phyloP scores from a whole-genome alignment of 352 stramenopile species.

The Globisporangium perplexum region DNA sequence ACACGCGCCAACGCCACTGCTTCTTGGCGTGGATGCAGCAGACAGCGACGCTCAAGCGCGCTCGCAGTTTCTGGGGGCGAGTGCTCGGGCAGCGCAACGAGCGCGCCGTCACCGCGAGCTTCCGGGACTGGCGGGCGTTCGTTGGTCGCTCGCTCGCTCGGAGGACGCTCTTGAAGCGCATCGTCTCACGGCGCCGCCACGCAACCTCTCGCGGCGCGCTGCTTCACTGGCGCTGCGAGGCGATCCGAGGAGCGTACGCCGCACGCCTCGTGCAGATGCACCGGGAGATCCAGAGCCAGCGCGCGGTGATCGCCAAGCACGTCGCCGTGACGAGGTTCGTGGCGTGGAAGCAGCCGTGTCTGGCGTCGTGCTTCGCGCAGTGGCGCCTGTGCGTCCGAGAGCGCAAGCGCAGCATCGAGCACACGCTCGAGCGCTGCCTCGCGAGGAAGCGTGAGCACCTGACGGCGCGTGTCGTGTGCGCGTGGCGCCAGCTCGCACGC shows the following conservation, averaged over 20 bases:
- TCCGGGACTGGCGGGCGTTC: constrained; percentile 2
- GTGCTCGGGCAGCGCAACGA: neutral
- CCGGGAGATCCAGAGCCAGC: constrained; percentile 8
- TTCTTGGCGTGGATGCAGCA: constrained; percentile 5
- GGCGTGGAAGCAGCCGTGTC: constrained; percentile 21
- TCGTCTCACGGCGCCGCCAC: neutral
- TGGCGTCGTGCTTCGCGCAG: constrained; percentile 18
- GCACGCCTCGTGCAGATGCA: neutral
- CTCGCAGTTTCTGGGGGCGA: neutral
- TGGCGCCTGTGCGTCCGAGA: constrained; percentile 15
- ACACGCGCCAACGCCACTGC: neutral
- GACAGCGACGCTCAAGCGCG: neutral
- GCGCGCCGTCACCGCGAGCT: neutral
- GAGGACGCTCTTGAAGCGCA: neutral
- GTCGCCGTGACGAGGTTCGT: constrained; percentile 20
- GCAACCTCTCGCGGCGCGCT: neutral
- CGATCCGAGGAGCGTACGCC: neutral
- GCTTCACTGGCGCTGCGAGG: constrained; percentile 9
- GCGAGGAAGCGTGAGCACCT: neutral
- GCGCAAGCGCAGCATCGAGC: neutral
- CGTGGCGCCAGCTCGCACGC: neutral
- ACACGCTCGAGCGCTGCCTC: neutral
- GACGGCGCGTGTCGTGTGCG: neutral
- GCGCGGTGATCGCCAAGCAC: constrained; percentile 13
- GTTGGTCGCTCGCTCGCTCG: neutral